These are phyloP conservation scores for Phalaenopsis aphrodite DNA, from an alignment of 106 monocot species.

Conservation along the genomic window DNA sequence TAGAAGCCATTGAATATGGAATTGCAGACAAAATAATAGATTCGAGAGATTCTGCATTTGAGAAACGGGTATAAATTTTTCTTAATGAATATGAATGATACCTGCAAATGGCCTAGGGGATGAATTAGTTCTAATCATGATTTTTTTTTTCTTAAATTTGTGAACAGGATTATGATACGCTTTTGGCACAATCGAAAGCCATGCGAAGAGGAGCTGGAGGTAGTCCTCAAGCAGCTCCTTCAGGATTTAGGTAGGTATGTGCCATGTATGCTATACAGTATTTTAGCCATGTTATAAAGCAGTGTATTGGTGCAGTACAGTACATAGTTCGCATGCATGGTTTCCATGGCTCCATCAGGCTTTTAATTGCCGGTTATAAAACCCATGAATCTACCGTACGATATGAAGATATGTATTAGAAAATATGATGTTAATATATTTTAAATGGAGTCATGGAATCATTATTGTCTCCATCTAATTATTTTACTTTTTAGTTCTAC, in stretches of 20 bases:
- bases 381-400: background rate
- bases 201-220: conserved; percentile 42
- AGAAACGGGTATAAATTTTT: conserved; percentile 50
- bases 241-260: conserved; percentile 32
- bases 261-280: background rate
- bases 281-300: background rate
- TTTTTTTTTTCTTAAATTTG: background rate
- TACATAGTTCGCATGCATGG: background rate
- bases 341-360: background rate
- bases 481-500: no score
- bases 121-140: background rate
- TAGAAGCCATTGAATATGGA: conserved; percentile 93
- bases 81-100: no score
- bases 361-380: background rate
- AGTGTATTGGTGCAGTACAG: no score
- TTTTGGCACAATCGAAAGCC: conserved; percentile 74
- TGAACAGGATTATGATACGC: conserved; percentile 53
- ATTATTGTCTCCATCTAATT: background rate
- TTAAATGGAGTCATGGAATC: background rate
- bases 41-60: conserved; percentile 55
- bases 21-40: conserved; percentile 78
- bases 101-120: no score
- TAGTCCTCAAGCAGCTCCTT: conserved; percentile 38
- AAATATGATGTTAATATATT: background rate
- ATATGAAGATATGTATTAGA: background rate